phyloP scores from a whole-genome alignment of 352 stramenopile species.

The Globisporangium splendens region DNA sequence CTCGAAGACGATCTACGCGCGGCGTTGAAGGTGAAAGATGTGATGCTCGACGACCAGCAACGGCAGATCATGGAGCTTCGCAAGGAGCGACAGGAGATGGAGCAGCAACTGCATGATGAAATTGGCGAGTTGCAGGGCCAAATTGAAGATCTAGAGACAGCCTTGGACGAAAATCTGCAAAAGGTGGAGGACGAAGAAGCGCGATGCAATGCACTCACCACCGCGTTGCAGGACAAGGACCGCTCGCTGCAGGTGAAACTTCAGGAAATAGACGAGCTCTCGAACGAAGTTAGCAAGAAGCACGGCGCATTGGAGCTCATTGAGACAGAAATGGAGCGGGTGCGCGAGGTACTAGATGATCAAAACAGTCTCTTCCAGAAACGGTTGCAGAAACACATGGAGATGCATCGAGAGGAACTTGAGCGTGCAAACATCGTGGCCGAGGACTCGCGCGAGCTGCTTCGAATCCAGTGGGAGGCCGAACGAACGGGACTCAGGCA shows the following conservation, averaged over 20 bases:
- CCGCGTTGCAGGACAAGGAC: conserved; percentile 20
- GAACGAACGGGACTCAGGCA: conserved; percentile 31
- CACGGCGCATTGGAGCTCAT: conserved; percentile 57
- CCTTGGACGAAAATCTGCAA: conserved; percentile 53
- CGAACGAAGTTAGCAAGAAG: conserved; percentile 43
- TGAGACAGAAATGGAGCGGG: conserved; percentile 64
- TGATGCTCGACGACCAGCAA: conserved; percentile 65
- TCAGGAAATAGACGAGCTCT: conserved; percentile 20
- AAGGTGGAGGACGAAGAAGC: conserved; percentile 23
- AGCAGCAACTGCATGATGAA: conserved; percentile 47
- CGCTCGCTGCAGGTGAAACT: conserved; percentile 8
- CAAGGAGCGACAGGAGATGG: conserved; percentile 21
- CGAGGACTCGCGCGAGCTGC: conserved; percentile 37
- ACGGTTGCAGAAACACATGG: conserved; percentile 39
- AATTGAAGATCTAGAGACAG: conserved; percentile 58
- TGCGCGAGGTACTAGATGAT: conserved; percentile 46
- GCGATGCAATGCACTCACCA: conserved; percentile 28
- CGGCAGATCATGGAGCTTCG: conserved; percentile 49
- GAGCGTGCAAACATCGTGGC: conserved; percentile 20
- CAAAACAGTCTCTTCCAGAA: conserved; percentile 59
- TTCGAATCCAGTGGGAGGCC: conserved; percentile 30
- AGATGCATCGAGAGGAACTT: conserved; percentile 43
- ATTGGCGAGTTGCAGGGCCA: conserved; percentile 43
- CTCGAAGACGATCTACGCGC: conserved; percentile 52
- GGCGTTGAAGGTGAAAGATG: conserved; percentile 64